Percentiles rank a stretch among this genome's conserved stretches.
Conservation (phyloP, 1,284 basidiomycete species). For the Pascua sp. region DNA sequence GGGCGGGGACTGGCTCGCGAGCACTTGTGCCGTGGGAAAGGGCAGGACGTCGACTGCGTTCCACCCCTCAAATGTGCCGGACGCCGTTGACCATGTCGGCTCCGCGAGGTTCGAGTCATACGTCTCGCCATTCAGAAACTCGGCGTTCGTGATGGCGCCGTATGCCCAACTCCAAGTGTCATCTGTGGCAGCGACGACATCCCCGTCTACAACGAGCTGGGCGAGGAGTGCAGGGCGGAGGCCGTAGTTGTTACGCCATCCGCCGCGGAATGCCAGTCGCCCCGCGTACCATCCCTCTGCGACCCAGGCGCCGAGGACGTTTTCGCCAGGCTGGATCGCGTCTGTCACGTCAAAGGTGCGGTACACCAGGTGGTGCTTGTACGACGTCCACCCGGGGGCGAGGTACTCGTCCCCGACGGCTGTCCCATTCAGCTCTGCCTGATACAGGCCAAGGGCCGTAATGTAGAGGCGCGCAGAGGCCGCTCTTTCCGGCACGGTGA, state of each 20-base stretch:
- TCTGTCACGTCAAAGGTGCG: constrained; percentile 34
- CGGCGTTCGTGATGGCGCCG: too few species aligned
- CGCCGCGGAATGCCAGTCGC: constrained; percentile 23
- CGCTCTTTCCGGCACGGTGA: constrained; percentile 1
- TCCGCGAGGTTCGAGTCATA: too few species aligned
- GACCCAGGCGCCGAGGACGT: constrained; percentile 26
- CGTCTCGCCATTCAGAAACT: too few species aligned
- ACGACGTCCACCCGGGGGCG: constrained; percentile 42
- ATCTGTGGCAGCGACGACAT: constrained; percentile 18
- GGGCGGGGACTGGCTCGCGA: too few species aligned
- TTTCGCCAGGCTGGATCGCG: constrained; percentile 21
- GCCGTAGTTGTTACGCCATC: constrained; percentile 30
- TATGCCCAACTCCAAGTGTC: constrained; percentile 26
- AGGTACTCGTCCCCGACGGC: constrained; percentile 37
- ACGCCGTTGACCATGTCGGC: too few species aligned
- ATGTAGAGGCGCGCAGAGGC: constrained; percentile 39
- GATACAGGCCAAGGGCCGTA: constrained; percentile 43
- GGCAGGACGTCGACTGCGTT: too few species aligned
- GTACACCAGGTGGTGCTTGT: constrained; percentile 35
- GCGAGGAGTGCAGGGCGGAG: constrained; percentile 23
- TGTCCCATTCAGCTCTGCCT: constrained; percentile 33
- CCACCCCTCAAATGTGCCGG: too few species aligned
- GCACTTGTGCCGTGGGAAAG: too few species aligned
- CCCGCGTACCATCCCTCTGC: constrained; percentile 41
- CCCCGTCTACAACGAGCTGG: constrained; percentile 33